Evolutionary conservation across 2,329 filamentous ascomycete species (phyloP), one percentile per base, ranked within the genome.

Genomic region (Byssoonygena ceratinophila): DNA sequence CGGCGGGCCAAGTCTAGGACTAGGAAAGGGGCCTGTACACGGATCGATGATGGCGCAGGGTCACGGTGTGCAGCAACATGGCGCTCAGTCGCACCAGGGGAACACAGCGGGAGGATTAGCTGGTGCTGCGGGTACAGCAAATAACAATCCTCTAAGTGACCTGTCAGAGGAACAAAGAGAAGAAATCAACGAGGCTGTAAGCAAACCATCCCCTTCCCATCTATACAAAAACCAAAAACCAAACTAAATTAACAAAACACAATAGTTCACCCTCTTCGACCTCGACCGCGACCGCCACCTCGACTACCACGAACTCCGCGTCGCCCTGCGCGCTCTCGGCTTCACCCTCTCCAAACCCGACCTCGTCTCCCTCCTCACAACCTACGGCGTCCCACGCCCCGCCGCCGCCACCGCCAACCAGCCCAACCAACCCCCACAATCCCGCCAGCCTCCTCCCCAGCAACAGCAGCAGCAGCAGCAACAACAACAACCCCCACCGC

Each of bases 281-380:
- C 85, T 95, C 64, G 91, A 97, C 76, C 91, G 94, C 68, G 90
- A 97, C 73, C 80, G 83, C 44, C 83, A 86, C 69, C 87, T 98
- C 65, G 91, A 97, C 74, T 97, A 95, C 75, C 92, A 97, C 73
- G 92, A 98, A 72, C 87, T 97, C 67, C 91, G 92, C 70, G 92
- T 97, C 72, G 89, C 91, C 55, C 83, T 97, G 63, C 92, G 94
- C 67, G 92, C 92, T 2, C 82, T 98, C 1, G 92, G 92, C 58
- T 97, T 97, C 74, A 88, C 94, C 63, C 76, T 95, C 46, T 79
- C 87, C 54, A 95, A 95, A 68, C 76, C 82, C 57, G 88, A 94
- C 61, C 88, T 95, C 55, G 83, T 91, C 62, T 74, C 78, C 43
- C 81, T 94, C 57, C 79, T 98, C 55, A 85, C 87, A 54, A 77